These are phyloP conservation scores for Alternaria novae-zelandiae DNA, from an alignment of 2,329 filamentous ascomycete species.

Conservation along the genomic window DNA sequence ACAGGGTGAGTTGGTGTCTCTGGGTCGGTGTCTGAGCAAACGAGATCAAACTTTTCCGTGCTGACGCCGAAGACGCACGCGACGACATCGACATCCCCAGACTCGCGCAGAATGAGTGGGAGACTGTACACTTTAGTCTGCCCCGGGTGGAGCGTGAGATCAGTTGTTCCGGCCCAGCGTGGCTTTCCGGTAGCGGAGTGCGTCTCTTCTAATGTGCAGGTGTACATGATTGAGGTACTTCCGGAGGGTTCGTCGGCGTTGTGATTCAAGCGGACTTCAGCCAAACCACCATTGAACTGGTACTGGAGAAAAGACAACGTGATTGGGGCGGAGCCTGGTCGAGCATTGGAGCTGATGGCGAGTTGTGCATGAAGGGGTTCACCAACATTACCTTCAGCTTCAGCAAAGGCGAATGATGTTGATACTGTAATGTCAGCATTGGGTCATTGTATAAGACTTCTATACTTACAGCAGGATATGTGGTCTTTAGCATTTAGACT, in stretches of 20 bases:
- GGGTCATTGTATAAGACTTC: background rate
- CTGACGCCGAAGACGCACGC: conserved; percentile 69
- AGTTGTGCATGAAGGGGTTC: conserved; percentile 65
- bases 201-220: conserved; percentile 38
- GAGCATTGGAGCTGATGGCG: conserved; percentile 57
- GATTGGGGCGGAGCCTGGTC: conserved; percentile 54
- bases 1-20: conserved; percentile 27
- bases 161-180: conserved; percentile 62
- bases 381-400: conserved; percentile 64
- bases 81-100: conserved; percentile 74
- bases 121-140: conserved; percentile 75
- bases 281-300: conserved; percentile 58
- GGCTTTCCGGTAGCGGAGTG: conserved; percentile 34
- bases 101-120: conserved; percentile 76
- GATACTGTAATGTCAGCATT: conserved; percentile 50
- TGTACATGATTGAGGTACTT: conserved; percentile 23
- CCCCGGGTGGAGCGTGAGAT: conserved; percentile 71
- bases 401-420: conserved; percentile 60
- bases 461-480: conserved; percentile 54
- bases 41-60: conserved; percentile 69
- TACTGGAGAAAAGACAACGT: conserved; percentile 57
- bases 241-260: conserved; percentile 12
- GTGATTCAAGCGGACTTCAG: conserved; percentile 41
- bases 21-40: conserved; percentile 64
- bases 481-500: conserved; percentile 57